Base-by-base conservation (phyloP, 2,329 filamentous ascomycete genomes). In the Alternaria infectoria region DNA sequence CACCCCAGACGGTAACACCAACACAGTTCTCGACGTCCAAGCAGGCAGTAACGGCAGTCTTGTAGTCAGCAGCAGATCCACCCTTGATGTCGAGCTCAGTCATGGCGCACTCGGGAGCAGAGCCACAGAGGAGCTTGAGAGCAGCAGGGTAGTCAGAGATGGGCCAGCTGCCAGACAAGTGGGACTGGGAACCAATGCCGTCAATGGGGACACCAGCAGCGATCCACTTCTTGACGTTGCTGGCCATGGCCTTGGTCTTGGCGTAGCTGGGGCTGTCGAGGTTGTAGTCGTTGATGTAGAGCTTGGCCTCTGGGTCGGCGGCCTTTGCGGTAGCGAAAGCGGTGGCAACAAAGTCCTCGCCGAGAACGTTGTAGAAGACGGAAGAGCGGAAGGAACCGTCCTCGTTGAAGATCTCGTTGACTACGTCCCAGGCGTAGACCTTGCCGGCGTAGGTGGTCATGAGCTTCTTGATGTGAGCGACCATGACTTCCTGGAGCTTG, bases 221-320 rank as follows among this genome's bases (percentile, higher is more conserved):
- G 54, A 88, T 72, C 89, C 89, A 91, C 74, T 88, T 86, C 73
- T 86, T 86, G 68, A 93, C 90, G 71, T 89, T 82, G 36, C 74
- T 76, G 5, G 86, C 82, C 82, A 90, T 87, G 50, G 80, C 83
- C 15, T 77, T 81, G 5, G 83, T 83, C 82, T 93, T 93, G 66
- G 85, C 81, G 71, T 86, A 85, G 68, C 70, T 84, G 17, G 89
- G 84, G 46, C 79, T 82, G 80, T 91, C 90, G 56, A 91, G 85
- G 81, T 84, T 85, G 76, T 83, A 85, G 74, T 93, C 90, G 79
- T 93, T 93, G 81, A 93, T 91, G 82, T 91, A 93, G 43, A 93
- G 83, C 80, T 90, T 90, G 3, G 88, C 89, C 59, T 79, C 72
- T 3, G 90, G 89, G 76, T 93, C 91, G 13, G 89, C 90, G 9